These are phyloP conservation scores for Eucalyptus pauciflora DNA, from an alignment of 345 rosid genomes.

Conservation along the genomic window DNA sequence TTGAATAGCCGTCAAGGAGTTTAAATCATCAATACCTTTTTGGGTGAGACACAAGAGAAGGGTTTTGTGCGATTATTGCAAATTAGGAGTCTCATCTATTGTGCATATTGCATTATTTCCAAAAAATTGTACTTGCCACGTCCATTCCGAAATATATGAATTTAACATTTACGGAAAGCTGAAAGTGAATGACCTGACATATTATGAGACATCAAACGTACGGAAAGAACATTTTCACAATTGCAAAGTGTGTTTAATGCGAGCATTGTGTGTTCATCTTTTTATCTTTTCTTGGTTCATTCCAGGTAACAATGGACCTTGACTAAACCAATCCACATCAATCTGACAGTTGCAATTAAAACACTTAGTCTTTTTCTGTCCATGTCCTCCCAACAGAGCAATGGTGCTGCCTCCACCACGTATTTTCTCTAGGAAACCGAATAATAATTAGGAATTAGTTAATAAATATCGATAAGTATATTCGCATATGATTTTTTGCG, in stretches of 20 bases:
- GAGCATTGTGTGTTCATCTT: neutral
- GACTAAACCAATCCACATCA: neutral
- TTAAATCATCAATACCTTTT: neutral
- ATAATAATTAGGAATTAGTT: neutral
- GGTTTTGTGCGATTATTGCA: neutral
- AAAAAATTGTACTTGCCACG: neutral
- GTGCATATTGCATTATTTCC: no score
- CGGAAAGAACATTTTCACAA: neutral
- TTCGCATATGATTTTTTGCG: neutral
- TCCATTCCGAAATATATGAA: neutral
- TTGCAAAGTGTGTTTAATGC: neutral
- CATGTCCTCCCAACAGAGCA: neutral
- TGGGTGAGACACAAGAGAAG: neutral
- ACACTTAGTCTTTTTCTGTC: neutral
- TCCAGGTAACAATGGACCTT: neutral
- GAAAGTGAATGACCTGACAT: neutral
- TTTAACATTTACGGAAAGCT: neutral
- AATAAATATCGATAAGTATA: neutral
- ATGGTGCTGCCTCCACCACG: neutral
- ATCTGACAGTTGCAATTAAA: neutral
- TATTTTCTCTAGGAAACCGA: neutral
- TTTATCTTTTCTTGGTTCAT: neutral
- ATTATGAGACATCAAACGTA: neutral
- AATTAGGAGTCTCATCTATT: neutral
- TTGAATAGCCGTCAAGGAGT: fast-evolving